Base-by-base conservation (phyloP, 2,329 filamentous ascomycete species). In the Hymenoscyphus fructigenus region DNA sequence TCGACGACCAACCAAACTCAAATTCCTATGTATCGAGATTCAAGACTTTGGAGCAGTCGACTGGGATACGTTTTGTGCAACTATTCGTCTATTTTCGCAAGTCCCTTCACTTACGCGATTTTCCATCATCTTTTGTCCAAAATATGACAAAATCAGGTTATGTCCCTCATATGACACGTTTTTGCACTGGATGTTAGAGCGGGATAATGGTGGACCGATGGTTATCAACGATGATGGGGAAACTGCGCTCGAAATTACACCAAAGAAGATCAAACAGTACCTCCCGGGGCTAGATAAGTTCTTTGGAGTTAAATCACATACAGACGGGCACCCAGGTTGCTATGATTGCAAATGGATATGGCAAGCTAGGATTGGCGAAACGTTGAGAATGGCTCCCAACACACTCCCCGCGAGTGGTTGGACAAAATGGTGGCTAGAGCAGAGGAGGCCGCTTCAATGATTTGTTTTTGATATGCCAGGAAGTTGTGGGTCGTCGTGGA, bases 361-460 rank as follows among this genome's bases (percentile, higher is more conserved):
- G 44, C 44, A 50, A 23, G 44, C 44, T 7, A 50, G 20, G 7
- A 50, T 12, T 9, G 44, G 44, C 44, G 44, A 23, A 5, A 50
- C 44, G 44, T 50, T 50, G 44, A 50, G 26, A 23, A 50, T 50
- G n/a, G n/a, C n/a, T n/a, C n/a, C n/a, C n/a, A n/a, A n/a, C n/a
- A n/a, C n/a, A n/a, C n/a, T n/a, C n/a, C n/a, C n/a, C n/a, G n/a
- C n/a, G n/a, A n/a, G n/a, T n/a, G n/a, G n/a, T n/a, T n/a, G n/a
- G n/a, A n/a, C n/a, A n/a, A n/a, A n/a, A n/a, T n/a, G n/a, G n/a
- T n/a, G n/a, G n/a, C n/a, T n/a, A n/a, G n/a, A n/a, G n/a, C n/a
- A n/a, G n/a, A n/a, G n/a, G n/a, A n/a, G n/a, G n/a, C n/a, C n/a
- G n/a, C n/a, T n/a, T n/a, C n/a, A n/a, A n/a, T n/a, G n/a, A n/a